phyloP scores from a whole-genome alignment of 2,329 filamentous ascomycete species.

The Colletotrichum sp. region DNA sequence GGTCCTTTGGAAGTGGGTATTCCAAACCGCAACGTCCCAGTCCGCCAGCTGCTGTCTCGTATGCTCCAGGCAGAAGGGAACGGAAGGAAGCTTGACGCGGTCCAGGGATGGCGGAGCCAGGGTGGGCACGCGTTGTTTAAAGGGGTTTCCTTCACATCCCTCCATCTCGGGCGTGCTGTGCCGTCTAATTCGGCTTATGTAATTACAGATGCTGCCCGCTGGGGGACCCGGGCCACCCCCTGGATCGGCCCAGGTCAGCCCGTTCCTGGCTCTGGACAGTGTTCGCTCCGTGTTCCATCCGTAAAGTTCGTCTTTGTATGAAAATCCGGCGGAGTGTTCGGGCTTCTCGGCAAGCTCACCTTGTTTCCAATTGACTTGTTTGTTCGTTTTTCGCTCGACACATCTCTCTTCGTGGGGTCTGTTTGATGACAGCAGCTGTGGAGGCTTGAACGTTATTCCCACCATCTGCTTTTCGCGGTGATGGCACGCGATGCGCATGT shows the following conservation, averaged over 20 bases:
- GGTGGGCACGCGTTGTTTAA: slow-evolving; percentile 1
- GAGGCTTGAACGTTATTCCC: not conserved
- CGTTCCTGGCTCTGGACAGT: not conserved
- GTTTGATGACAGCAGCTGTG: not conserved
- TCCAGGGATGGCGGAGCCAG: not conserved
- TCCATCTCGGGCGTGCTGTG: not conserved
- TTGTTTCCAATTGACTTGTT: not conserved
- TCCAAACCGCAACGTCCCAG: not conserved
- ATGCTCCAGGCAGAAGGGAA: not conserved
- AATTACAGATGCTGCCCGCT: not conserved
- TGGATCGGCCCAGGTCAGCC: not conserved
- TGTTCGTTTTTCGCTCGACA: not conserved
- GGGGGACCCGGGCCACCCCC: not conserved
- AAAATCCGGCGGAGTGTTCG: not conserved
- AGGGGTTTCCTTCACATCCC: not conserved
- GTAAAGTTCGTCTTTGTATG: not conserved
- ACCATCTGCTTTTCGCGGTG: not conserved
- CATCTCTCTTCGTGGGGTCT: not conserved
- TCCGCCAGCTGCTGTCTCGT: not conserved
- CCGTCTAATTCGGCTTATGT: not conserved
- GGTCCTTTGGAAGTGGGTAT: not conserved
- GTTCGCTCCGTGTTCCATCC: not conserved
- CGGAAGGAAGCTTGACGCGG: slow-evolving; percentile 20
- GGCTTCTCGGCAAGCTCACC: not conserved
- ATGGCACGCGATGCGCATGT: slow-evolving; percentile 36